Conservation (phyloP, 2,329 filamentous ascomycete species). For the Corniculantispora saksenae region DNA sequence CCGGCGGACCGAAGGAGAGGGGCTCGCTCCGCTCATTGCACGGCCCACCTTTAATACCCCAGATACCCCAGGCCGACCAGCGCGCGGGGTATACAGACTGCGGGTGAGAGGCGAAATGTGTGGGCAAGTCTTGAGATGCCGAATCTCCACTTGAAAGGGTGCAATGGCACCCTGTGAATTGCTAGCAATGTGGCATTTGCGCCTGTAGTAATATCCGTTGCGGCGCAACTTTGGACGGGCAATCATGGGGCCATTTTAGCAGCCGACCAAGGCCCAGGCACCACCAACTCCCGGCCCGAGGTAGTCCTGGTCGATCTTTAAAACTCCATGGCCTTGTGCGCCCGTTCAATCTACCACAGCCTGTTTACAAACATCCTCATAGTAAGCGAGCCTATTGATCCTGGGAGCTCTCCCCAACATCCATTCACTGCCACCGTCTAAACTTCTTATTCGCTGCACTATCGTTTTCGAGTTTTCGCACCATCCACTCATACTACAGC, state of each 20-base stretch:
- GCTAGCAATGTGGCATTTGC: background rate
- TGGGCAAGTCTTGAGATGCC: too few species aligned
- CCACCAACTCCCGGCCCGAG: background rate
- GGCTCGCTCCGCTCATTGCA: too few species aligned
- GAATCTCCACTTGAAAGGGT: too few species aligned
- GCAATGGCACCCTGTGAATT: too few species aligned
- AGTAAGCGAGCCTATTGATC: background rate
- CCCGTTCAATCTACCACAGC: background rate
- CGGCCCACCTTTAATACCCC: too few species aligned
- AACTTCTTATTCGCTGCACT: background rate
- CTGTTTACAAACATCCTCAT: background rate
- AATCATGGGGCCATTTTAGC: background rate
- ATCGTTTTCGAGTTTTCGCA: background rate
- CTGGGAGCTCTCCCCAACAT: background rate
- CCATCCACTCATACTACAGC: background rate
- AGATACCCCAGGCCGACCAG: too few species aligned
- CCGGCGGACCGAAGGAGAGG: background rate
- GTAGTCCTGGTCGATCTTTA: background rate
- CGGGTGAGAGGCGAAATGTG: too few species aligned
- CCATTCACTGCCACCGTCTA: background rate
- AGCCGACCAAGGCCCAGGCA: background rate
- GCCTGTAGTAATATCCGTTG: too few species aligned
- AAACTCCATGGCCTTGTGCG: background rate
- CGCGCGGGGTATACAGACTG: too few species aligned
- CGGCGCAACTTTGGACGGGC: background rate